Base-by-base conservation (phyloP, 1,139 yeast species). In the Pichia sp. region DNA sequence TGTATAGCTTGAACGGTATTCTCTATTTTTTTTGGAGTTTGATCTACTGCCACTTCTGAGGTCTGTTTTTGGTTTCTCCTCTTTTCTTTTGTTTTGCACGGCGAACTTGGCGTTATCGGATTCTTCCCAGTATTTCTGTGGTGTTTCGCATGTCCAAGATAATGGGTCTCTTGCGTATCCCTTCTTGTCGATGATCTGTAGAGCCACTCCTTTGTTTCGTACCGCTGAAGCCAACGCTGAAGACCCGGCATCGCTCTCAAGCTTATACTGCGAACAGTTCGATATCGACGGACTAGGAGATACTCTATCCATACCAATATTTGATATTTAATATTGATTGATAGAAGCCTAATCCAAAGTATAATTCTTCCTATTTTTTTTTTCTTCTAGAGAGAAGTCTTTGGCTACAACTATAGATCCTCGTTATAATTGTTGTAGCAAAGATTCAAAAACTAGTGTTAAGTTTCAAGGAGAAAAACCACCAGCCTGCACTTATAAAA, bases 231-330 rank as follows among this genome's bases (percentile, higher is more conserved):
- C 57, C 58, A 51, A 19, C 34, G 29, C 29, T 52, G 54, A 7
- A 54, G 30, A 13, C 16, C 38, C 13, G 53, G 55, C 8, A 50
- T 50, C 53, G 52, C 30, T 34, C 10, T 45, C 43, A 53, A 15
- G 30, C 44, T 57, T n/a, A 23, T 26, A 30, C 56, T 55, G 16
- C 49, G 49, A 4, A 45, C 50, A 36, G 58, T 55, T 26, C 54
- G 58, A 23, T 29, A 48, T 8, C 42, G 53, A 23, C 52, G 53
- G 30, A 45, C 13, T n/a, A 51, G 19, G 3, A 52, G n/a, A 38
- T 51, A 8, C 44, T 53, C 53, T 29, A 45, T 19, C 56, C 57
- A 50, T 52, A 47, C 8, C 7, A 52, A 8, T 8, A 50, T 2
- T 26, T 8, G 45, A 30, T 49, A 49, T 19, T 36, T 50, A n/a